Evolutionary conservation across 306 rosid species (phyloP).

Genomic region (Dalbergia cultrata): DNA sequence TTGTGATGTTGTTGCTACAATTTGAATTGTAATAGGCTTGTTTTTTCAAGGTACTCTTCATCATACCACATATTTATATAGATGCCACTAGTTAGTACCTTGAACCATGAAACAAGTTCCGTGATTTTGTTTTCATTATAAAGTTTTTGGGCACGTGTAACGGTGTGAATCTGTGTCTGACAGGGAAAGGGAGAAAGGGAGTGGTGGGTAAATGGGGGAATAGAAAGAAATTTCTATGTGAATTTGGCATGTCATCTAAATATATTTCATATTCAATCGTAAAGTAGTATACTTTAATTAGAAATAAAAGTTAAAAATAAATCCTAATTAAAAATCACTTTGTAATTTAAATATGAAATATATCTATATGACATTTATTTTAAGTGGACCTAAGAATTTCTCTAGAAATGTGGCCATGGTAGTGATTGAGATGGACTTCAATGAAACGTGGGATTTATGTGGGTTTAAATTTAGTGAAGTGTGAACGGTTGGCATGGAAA

Average conservation of each 20-base stretch:
- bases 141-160: conserved; percentile 8
- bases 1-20: neutral
- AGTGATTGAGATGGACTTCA: conserved; percentile 20
- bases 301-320: too few species aligned
- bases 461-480: neutral
- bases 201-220: neutral
- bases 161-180: neutral
- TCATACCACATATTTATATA: neutral
- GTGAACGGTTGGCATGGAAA: conserved; percentile 4
- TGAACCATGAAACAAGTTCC: conserved; percentile 7
- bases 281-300: too few species aligned
- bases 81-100: neutral
- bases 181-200: neutral
- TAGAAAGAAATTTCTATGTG: too few species aligned
- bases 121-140: neutral
- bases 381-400: too few species aligned
- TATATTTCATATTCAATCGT: too few species aligned
- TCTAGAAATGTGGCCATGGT: neutral
- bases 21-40: neutral
- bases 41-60: neutral
- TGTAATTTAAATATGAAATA: too few species aligned
- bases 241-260: too few species aligned
- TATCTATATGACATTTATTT: too few species aligned
- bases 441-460: conserved; percentile 50
- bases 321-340: too few species aligned